These are phyloP conservation scores for Aspergillus eucalypticola DNA, from an alignment of 2,329 filamentous ascomycete species.

Conservation along the genomic window DNA sequence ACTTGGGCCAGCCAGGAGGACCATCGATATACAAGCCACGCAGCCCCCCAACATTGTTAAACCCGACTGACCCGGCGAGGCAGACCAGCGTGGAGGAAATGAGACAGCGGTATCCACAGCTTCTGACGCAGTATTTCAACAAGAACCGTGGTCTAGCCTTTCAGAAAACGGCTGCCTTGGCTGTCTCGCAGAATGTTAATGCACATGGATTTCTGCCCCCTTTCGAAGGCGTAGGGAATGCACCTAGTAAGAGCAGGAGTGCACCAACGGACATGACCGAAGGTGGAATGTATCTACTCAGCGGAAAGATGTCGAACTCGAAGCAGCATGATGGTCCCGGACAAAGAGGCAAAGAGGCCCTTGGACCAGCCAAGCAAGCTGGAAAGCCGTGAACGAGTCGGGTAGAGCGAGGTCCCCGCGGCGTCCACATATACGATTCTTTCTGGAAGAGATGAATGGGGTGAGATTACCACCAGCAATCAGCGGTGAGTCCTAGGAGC, in stretches of 20 bases:
- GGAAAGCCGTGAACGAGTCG: not conserved
- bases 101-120: slow-evolving; percentile 17
- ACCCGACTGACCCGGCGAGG: not conserved
- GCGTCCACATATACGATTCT: not conserved
- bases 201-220: slow-evolving; percentile 32
- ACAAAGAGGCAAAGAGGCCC: not conserved
- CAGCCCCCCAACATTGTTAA: not conserved
- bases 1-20: not conserved
- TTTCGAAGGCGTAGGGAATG: slow-evolving; percentile 32
- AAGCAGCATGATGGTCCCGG: not conserved
- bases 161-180: slow-evolving; percentile 30
- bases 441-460: not conserved
- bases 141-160: slow-evolving; percentile 20
- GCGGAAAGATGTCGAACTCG: not conserved
- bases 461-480: not conserved
- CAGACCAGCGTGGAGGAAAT: slow-evolving; percentile 1
- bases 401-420: not conserved
- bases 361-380: not conserved
- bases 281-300: not conserved
- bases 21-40: not conserved
- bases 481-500: not conserved
- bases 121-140: slow-evolving; percentile 25
- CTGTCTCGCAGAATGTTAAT: slow-evolving; percentile 32
- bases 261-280: slow-evolving; percentile 1
- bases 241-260: not conserved